Conservation (phyloP, 2,329 filamentous ascomycete species). For the Exophiala dermatitidis region DNA sequence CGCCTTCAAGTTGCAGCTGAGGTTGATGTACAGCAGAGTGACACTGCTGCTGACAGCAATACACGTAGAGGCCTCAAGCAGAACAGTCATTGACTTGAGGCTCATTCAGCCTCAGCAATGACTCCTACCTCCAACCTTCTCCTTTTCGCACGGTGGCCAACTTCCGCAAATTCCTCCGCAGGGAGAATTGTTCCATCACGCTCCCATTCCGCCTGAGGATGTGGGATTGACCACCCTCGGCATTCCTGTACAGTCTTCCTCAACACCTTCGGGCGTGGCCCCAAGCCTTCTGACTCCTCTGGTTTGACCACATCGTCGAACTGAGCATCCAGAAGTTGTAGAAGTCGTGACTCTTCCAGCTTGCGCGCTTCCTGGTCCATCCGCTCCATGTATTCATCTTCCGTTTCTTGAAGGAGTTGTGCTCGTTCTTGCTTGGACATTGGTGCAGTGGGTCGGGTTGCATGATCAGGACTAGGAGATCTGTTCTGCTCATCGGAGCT, state of each 20-base stretch:
- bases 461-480: background rate
- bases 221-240: constrained; percentile 29
- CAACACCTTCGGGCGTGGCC: constrained; percentile 24
- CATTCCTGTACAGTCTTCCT: constrained; percentile 30
- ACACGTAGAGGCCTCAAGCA: no score
- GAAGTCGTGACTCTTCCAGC: constrained; percentile 42
- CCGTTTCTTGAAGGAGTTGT: constrained; percentile 27
- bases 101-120: background rate
- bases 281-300: constrained; percentile 24
- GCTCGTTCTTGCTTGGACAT: constrained; percentile 6
- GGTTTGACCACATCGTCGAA: constrained; percentile 20
- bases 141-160: constrained; percentile 1
- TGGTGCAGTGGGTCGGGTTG: constrained; percentile 4
- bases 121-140: background rate
- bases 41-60: no score
- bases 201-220: constrained; percentile 21
- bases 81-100: background rate
- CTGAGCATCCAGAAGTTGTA: constrained; percentile 36
- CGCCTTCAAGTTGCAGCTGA: background rate
- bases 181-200: background rate
- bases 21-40: background rate
- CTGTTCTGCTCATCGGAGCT: background rate
- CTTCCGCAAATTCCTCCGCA: background rate
- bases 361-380: constrained; percentile 42
- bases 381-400: constrained; percentile 42